Conservation (phyloP, 1,139 yeast genomes). For the Lodderomyces orthopsilosis region DNA sequence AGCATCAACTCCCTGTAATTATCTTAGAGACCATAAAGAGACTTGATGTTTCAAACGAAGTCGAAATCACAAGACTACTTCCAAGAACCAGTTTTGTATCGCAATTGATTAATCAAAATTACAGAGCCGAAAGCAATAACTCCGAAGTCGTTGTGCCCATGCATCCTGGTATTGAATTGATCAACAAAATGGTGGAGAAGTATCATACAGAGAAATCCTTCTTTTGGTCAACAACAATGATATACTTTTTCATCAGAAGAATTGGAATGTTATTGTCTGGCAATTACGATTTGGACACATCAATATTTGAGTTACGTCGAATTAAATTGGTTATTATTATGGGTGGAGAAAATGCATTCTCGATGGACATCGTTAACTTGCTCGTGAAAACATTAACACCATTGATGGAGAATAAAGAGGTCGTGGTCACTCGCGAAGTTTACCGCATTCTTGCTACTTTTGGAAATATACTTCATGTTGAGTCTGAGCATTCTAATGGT, state of each 20-base stretch:
- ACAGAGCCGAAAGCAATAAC: constrained; percentile 7
- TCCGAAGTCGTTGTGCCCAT: constrained; percentile 19
- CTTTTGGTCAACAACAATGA: constrained; percentile 37
- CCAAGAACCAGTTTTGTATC: background rate
- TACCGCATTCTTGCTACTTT: constrained; percentile 5
- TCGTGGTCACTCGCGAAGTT: constrained; percentile 6
- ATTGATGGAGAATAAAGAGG: background rate
- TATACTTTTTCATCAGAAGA: constrained; percentile 39
- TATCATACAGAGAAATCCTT: constrained; percentile 9
- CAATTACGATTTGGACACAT: background rate
- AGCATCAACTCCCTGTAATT: constrained; percentile 19
- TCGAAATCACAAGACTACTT: constrained; percentile 1
- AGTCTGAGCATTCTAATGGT: background rate
- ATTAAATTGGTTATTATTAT: constrained; percentile 37
- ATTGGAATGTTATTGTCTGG: constrained; percentile 22
- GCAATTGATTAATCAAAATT: constrained; percentile 11
- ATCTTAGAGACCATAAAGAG: constrained; percentile 29
- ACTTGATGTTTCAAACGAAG: constrained; percentile 39
- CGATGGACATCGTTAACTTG: constrained; percentile 10
- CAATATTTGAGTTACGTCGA: constrained; percentile 26
- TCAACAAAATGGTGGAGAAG: constrained; percentile 19
- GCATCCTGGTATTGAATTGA: constrained; percentile 25
- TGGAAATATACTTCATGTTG: background rate
- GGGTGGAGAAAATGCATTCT: constrained; percentile 16
- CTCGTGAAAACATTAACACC: constrained; percentile 21